Conservation (phyloP, 163 green algal species). For the Chloromonas sp. region DNA sequence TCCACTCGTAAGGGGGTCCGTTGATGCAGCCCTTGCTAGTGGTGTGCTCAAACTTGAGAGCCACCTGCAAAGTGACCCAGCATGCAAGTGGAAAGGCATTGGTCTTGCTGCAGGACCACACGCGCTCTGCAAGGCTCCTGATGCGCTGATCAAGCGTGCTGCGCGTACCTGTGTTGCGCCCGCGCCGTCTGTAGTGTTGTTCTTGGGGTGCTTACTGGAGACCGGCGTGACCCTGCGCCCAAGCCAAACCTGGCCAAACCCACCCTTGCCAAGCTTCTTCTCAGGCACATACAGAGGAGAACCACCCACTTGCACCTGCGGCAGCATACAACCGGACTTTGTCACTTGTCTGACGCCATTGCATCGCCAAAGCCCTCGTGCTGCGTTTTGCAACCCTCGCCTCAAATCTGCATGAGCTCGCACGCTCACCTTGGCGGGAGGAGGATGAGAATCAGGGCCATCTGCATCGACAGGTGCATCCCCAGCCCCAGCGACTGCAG, state of each 20-base stretch:
- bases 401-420: background rate
- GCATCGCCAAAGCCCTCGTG: background rate
- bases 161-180: constrained; percentile 5
- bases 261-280: constrained; percentile 91
- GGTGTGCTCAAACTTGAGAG: constrained; percentile 94
- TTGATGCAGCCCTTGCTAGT: constrained; percentile 85
- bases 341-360: too few relatives aligned
- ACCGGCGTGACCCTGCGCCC: background rate
- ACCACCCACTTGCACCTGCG: constrained; percentile 4
- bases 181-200: background rate
- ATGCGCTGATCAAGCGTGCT: too few relatives aligned
- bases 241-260: constrained; percentile 94
- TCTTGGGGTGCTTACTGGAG: background rate
- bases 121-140: background rate
- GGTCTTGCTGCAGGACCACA: background rate
- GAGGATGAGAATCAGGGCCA: constrained; percentile 31
- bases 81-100: background rate
- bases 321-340: background rate
- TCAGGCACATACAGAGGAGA: constrained; percentile 89
- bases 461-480: constrained; percentile 16
- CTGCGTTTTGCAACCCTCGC: background rate
- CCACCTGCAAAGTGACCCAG: constrained; percentile 54
- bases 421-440: constrained; percentile 7
- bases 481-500: background rate
- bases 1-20: constrained; percentile 88